Evolutionary conservation across 768 basidiomycete genomes (phyloP).

Genomic region (Brasilioporus rufonigricans): DNA sequence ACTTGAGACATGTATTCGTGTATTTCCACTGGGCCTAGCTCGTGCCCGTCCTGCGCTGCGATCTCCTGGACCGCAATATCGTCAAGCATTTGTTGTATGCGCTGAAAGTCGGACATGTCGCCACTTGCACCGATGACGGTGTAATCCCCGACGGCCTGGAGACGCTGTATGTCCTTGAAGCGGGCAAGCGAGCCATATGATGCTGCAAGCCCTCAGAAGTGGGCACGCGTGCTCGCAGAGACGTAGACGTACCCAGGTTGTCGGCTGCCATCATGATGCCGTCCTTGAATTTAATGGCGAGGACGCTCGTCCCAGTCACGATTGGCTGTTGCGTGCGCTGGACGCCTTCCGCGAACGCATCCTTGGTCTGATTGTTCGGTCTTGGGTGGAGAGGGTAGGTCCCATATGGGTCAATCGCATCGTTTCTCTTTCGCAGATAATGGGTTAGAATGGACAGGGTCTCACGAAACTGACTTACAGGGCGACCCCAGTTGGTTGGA

Average conservation of each 20-base stretch:
- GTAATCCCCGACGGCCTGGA: constrained; percentile 78
- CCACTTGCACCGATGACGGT: constrained; percentile 92
- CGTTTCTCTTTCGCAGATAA: constrained; percentile 55
- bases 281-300: constrained; percentile 92
- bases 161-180: constrained; percentile 91
- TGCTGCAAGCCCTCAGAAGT: constrained; percentile 42
- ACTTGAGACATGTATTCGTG: constrained; percentile 89
- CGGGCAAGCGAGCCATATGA: constrained; percentile 97
- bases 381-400: constrained; percentile 74
- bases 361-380: constrained; percentile 45
- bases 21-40: constrained; percentile 82
- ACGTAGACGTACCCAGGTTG: constrained; percentile 71
- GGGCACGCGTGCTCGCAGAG: background rate
- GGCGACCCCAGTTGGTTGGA: constrained; percentile 81
- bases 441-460: background rate
- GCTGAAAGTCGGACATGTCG: constrained; percentile 98
- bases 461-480: constrained; percentile 42
- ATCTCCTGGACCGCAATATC: constrained; percentile 76
- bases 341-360: constrained; percentile 62
- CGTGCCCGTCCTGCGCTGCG: constrained; percentile 78
- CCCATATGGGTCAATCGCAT: constrained; percentile 69
- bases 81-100: constrained; percentile 79
- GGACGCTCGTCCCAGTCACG: constrained; percentile 94
- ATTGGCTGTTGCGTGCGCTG: constrained; percentile 91
- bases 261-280: constrained; percentile 99